Percentiles rank a stretch among this genome's conserved stretches.
These are phyloP conservation scores for Metarhizium robertsii DNA, from an alignment of 2,329 filamentous ascomycete species.

Conservation along the genomic window DNA sequence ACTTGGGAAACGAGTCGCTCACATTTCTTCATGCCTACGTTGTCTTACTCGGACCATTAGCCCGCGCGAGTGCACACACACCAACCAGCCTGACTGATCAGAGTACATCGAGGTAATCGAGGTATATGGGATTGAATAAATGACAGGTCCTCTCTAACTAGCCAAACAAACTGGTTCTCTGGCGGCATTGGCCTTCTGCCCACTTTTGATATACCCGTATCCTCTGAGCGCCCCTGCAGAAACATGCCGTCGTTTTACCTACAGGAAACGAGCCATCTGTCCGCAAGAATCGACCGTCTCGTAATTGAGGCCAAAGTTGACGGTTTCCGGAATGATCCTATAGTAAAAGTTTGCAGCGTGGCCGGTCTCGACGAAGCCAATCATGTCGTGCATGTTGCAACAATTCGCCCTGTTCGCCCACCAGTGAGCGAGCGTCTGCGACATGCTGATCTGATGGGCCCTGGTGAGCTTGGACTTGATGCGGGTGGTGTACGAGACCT, in stretches of 20 bases:
- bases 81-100: too few species aligned
- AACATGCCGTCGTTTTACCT: not conserved
- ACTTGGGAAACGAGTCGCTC: too few species aligned
- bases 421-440: not conserved
- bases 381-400: not conserved
- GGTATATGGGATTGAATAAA: too few species aligned
- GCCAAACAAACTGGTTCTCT: too few species aligned
- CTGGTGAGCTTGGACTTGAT: not conserved
- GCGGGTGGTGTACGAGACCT: not conserved
- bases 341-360: constrained; percentile 1
- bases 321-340: not conserved
- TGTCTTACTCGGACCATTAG: too few species aligned
- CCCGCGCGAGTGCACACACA: too few species aligned
- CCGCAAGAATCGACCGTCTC: constrained; percentile 1
- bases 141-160: too few species aligned
- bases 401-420: not conserved
- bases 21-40: too few species aligned
- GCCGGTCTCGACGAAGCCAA: constrained; percentile 1
- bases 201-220: not conserved
- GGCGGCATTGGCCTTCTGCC: not conserved
- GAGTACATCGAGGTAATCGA: too few species aligned
- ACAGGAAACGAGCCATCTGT: not conserved
- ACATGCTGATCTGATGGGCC: not conserved
- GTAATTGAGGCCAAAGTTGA: not conserved
- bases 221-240: not conserved